These are phyloP conservation scores for Novymonas esmeraldas DNA, from an alignment of 208 protist genomes.

Conservation along the genomic window DNA sequence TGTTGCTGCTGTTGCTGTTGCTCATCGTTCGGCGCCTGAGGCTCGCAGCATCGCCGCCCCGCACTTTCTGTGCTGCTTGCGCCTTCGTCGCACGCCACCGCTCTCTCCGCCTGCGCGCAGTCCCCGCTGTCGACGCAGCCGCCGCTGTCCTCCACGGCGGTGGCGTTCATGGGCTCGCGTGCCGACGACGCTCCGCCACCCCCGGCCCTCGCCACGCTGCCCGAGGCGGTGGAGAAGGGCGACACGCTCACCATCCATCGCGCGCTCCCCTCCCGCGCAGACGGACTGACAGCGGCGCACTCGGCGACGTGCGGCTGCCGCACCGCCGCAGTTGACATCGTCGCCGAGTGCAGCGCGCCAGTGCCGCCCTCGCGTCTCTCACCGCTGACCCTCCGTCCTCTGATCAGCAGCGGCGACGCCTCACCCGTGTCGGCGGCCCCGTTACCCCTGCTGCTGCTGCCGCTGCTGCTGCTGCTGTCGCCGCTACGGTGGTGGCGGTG, in stretches of 20 bases:
- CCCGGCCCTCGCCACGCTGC: background rate
- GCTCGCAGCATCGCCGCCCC: no score
- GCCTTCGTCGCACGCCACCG: no score
- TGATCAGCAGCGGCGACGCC: no score
- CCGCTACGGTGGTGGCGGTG: background rate
- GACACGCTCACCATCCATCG: conserved; percentile 34
- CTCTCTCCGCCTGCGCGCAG: no score
- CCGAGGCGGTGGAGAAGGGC: conserved; percentile 31
- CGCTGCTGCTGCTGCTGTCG: conserved; percentile 1
- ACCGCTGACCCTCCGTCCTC: no score
- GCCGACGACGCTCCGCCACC: background rate
- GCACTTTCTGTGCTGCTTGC: no score
- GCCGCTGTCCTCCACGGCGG: background rate
- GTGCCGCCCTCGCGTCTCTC: background rate
- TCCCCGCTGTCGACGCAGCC: background rate
- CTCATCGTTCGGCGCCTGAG: background rate
- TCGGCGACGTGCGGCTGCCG: no score
- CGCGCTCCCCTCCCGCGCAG: conserved; percentile 16
- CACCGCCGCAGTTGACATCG: background rate
- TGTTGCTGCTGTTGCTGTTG: conserved; percentile 1
- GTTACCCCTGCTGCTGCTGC: background rate
- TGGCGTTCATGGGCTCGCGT: background rate
- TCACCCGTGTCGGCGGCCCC: background rate
- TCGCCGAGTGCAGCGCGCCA: background rate
- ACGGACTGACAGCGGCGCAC: background rate